These are phyloP conservation scores for Didymosphaeria variabile DNA, from an alignment of 2,329 filamentous ascomycete species.

Conservation along the genomic window DNA sequence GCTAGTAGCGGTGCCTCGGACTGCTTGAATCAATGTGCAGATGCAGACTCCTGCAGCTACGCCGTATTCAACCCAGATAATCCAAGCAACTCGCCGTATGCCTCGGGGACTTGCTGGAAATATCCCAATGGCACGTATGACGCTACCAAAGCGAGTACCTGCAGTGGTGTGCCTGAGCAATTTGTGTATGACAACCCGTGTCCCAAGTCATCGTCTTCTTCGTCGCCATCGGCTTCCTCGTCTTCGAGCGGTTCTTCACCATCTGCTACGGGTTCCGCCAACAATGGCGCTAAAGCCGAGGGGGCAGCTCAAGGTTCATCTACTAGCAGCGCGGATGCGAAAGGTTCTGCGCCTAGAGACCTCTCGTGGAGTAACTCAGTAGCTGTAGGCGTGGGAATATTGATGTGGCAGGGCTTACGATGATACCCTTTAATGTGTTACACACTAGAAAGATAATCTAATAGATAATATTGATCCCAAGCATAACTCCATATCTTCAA, in stretches of 20 bases:
- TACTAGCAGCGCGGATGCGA: neutral
- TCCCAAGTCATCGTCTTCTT: slow-evolving; percentile 1
- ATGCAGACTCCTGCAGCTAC: slow-evolving; percentile 7
- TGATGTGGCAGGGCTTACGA: too few species aligned
- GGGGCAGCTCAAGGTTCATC: neutral
- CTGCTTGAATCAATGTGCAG: slow-evolving; percentile 13
- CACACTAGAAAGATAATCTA: too few species aligned
- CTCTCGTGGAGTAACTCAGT: neutral
- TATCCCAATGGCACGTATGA: slow-evolving; percentile 17
- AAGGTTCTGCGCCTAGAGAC: neutral
- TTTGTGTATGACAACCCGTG: slow-evolving; percentile 17
- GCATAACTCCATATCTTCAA: too few species aligned
- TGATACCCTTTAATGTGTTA: too few species aligned
- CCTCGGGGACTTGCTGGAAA: slow-evolving; percentile 15
- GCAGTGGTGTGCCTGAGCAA: slow-evolving; percentile 9
- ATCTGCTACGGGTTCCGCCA: neutral
- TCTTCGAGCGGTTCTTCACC: neutral
- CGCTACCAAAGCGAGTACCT: slow-evolving; percentile 1
- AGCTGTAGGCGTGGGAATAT: neutral
- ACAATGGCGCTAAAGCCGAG: neutral
- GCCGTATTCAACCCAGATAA: slow-evolving; percentile 11
- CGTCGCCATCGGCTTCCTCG: neutral
- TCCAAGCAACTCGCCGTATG: slow-evolving; percentile 2
- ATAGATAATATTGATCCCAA: too few species aligned
- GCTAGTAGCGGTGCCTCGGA: slow-evolving; percentile 11